A percentile compares a stretch with the other conserved stretches of the same genome.
Conservation (phyloP, 73 alveolate genomes). For the Paraurostyla sp. region DNA sequence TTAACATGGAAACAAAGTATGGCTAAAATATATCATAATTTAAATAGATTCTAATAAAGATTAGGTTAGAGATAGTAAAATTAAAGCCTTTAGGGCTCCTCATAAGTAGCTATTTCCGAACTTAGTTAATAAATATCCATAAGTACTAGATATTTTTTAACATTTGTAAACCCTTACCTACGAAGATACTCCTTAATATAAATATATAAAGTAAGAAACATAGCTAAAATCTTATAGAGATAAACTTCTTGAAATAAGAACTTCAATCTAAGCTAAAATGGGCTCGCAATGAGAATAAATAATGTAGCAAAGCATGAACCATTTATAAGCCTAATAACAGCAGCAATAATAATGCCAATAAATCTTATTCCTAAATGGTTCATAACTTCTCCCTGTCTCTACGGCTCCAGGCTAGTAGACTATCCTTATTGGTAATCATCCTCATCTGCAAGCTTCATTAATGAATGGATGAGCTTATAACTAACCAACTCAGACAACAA, state of each 20-base stretch:
- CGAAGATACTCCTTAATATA: conserved; percentile 81
- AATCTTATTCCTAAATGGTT: not conserved
- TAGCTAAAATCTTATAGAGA: not conserved
- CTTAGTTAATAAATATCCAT: conserved; percentile 68
- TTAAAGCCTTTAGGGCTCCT: conserved; percentile 72
- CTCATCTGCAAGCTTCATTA: no score
- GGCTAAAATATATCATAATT: not conserved
- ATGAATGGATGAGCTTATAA: no score
- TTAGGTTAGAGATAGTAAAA: conserved; percentile 73
- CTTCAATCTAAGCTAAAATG: not conserved
- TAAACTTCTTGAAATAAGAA: not conserved
- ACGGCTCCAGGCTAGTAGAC: not conserved
- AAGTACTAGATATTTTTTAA: conserved; percentile 69
- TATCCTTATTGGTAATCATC: no score
- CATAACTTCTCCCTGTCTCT: not conserved
- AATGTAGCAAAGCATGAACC: conserved; percentile 18
- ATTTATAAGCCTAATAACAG: not conserved
- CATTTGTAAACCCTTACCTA: conserved; percentile 63
- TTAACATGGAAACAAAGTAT: conserved; percentile 84
- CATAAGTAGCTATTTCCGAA: conserved; percentile 65
- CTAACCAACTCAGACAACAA: no score
- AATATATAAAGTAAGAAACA: conserved; percentile 54
- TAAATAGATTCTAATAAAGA: conserved; percentile 60
- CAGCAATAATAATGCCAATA: not conserved
- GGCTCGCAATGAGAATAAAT: not conserved